Conservation (phyloP, 371 early-diverging fungal genomes). For the Entomophthora muscae region DNA sequence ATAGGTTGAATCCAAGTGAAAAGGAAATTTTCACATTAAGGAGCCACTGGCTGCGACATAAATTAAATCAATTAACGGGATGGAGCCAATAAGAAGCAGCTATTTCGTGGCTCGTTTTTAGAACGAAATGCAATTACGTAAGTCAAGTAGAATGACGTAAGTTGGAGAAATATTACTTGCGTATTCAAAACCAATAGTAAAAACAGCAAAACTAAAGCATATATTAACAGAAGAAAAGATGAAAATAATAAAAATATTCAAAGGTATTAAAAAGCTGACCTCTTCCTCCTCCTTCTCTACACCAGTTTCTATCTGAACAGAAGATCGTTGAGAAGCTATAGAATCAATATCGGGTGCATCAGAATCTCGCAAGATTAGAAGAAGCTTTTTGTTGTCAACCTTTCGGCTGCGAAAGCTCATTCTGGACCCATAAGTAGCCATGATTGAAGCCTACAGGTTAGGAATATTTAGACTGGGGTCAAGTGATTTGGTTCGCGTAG, state of each 20-base stretch:
- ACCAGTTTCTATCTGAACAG: conserved; percentile 49
- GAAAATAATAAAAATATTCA: too few species aligned
- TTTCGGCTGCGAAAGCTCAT: conserved; percentile 63
- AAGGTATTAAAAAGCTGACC: conserved; percentile 19
- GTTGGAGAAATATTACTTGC: too few species aligned
- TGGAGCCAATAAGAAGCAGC: too few species aligned
- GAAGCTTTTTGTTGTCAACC: conserved; percentile 65
- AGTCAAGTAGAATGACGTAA: too few species aligned
- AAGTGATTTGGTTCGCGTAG: not conserved
- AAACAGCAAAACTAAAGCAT: too few species aligned
- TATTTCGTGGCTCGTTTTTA: too few species aligned
- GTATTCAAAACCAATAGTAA: too few species aligned
- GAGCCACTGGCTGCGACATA: too few species aligned
- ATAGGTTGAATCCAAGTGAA: not conserved
- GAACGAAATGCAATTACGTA: too few species aligned
- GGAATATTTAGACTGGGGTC: not conserved
- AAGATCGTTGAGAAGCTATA: conserved; percentile 46
- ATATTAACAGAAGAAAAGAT: too few species aligned
- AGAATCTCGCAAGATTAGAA: conserved; percentile 58
- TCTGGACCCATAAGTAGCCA: not conserved
- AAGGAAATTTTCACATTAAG: not conserved
- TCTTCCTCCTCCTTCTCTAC: conserved; percentile 56
- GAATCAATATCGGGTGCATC: conserved; percentile 72
- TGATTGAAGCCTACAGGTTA: not conserved
- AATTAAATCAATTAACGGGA: too few species aligned